These are phyloP conservation scores for Dactylellina haptotyla DNA, from an alignment of 2,329 filamentous ascomycete genomes.

Conservation along the genomic window DNA sequence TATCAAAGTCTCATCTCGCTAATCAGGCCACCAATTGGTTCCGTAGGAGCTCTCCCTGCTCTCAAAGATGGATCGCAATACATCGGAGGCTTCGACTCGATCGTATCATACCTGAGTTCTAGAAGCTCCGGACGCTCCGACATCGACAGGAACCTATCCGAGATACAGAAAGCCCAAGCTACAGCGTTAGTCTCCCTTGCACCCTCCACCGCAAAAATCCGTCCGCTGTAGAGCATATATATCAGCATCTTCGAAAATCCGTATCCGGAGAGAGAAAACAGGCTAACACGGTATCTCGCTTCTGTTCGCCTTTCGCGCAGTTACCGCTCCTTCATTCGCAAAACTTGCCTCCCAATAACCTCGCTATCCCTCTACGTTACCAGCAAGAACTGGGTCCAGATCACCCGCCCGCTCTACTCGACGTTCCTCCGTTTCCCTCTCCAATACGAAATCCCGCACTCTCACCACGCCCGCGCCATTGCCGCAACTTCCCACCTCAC, in stretches of 20 bases:
- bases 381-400: slow-evolving; percentile 81
- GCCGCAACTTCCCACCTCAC: slow-evolving; percentile 75
- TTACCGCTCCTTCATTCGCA: slow-evolving; percentile 71
- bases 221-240: no score
- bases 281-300: neutral
- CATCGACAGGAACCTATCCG: slow-evolving; percentile 42
- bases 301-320: neutral
- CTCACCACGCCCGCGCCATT: slow-evolving; percentile 76
- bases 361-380: slow-evolving; percentile 91
- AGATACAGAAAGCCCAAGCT: slow-evolving; percentile 46
- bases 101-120: slow-evolving; percentile 68
- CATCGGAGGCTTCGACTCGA: slow-evolving; percentile 71
- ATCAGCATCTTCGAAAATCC: no score
- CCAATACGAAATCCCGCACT: slow-evolving; percentile 84
- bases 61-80: slow-evolving; percentile 67
- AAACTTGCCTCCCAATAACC: slow-evolving; percentile 79
- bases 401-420: slow-evolving; percentile 83
- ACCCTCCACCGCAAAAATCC: neutral
- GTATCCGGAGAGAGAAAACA: neutral
- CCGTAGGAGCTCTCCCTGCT: slow-evolving; percentile 68
- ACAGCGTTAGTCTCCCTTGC: slow-evolving; percentile 33
- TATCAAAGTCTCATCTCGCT: slow-evolving; percentile 58
- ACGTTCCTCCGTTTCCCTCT: slow-evolving; percentile 83
- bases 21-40: slow-evolving; percentile 57
- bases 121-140: slow-evolving; percentile 58